phyloP scores from a whole-genome alignment of 257 asterid genomes.

The Rehmannia glutinosa region DNA sequence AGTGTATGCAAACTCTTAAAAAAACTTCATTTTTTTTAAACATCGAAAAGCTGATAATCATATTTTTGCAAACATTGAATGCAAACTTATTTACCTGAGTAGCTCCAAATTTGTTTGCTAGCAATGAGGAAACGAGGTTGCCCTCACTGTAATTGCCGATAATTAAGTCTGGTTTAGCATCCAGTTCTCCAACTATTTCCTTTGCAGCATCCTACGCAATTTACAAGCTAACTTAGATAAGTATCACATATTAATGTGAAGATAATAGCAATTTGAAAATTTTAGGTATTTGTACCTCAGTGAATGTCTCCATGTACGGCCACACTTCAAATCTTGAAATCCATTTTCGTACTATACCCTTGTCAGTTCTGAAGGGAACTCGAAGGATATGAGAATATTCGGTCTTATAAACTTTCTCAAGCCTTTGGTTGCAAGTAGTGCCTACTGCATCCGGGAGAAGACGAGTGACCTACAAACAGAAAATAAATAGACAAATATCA shows the following conservation, averaged over 20 bases:
- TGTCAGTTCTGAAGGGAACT: slow-evolving; percentile 35
- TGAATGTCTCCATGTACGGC: slow-evolving; percentile 40
- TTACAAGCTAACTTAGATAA: neutral
- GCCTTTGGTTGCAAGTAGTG: slow-evolving; percentile 33
- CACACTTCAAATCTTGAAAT: slow-evolving; percentile 38
- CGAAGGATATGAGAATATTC: slow-evolving; percentile 34
- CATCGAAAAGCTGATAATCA: too few species aligned
- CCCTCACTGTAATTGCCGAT: slow-evolving; percentile 42
- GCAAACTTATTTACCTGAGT: slow-evolving; percentile 20
- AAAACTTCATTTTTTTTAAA: too few species aligned
- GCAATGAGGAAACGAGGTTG: neutral
- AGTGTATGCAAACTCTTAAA: too few species aligned
- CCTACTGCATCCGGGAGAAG: slow-evolving; percentile 39
- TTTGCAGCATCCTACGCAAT: slow-evolving; percentile 25
- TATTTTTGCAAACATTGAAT: too few species aligned
- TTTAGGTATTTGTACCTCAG: slow-evolving; percentile 17
- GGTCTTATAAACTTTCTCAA: slow-evolving; percentile 27
- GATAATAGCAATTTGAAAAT: too few species aligned
- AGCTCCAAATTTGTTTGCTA: slow-evolving; percentile 32
- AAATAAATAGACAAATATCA: neutral
- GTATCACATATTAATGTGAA: neutral
- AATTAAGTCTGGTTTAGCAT: slow-evolving; percentile 19
- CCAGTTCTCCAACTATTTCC: slow-evolving; percentile 24
- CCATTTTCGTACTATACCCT: slow-evolving; percentile 34
- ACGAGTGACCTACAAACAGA: slow-evolving; percentile 24